A percentile compares a stretch with the other conserved stretches of the same genome.
Conservation (phyloP, 805 yeast species). For the Hanseniaspora mollemarum region DNA sequence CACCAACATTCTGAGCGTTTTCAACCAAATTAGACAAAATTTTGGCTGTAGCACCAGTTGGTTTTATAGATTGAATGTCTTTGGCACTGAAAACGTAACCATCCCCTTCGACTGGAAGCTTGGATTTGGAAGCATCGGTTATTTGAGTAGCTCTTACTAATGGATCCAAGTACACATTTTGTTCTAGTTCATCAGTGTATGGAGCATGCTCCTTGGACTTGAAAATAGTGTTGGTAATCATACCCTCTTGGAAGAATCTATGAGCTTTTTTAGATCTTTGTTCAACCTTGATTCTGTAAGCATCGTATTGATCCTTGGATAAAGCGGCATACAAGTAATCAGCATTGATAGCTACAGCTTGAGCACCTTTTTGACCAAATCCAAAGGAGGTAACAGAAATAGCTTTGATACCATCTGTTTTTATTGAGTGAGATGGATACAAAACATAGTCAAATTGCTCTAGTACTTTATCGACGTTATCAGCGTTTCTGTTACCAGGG, state of each 20-base stretch:
- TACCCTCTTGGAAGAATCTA: conserved; percentile 90
- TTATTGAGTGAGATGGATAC: conserved; percentile 85
- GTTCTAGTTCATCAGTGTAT: conserved; percentile 77
- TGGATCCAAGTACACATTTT: conserved; percentile 89
- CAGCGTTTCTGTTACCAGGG: conserved; percentile 99
- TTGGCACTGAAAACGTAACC: conserved; percentile 40
- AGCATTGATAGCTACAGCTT: conserved; percentile 81
- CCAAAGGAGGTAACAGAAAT: conserved; percentile 95
- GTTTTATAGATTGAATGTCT: conserved; percentile 44
- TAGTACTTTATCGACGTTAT: conserved; percentile 74
- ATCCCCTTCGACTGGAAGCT: conserved; percentile 29
- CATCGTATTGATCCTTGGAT: conserved; percentile 56
- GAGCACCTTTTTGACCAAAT: conserved; percentile 99
- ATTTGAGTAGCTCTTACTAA: conserved; percentile 43
- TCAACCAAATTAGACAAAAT: conserved; percentile 48
- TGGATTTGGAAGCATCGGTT: conserved; percentile 19
- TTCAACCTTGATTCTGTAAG: conserved; percentile 58
- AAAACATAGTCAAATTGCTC: conserved; percentile 79
- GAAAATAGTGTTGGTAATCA: conserved; percentile 81
- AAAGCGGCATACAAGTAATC: conserved; percentile 84
- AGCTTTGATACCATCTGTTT: conserved; percentile 96
- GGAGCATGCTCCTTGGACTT: conserved; percentile 91
- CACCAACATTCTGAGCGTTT: conserved; percentile 61
- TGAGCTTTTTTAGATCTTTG: conserved; percentile 81
- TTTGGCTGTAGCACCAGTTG: conserved; percentile 40